Conservation (phyloP, 495 filamentous ascomycete species). For the Clohesyomyces aquaticus region DNA sequence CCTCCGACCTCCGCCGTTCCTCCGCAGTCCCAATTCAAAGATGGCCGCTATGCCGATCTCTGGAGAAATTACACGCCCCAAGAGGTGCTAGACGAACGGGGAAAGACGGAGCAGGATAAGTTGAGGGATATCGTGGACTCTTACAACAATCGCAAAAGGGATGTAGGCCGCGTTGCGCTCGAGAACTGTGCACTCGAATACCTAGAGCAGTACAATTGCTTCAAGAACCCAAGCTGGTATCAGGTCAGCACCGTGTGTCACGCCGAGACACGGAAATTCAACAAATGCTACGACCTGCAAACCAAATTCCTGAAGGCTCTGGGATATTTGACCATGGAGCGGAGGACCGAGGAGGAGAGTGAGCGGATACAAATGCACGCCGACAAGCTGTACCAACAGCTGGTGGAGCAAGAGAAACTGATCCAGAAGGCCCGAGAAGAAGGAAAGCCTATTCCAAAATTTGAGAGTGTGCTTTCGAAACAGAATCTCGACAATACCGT, state of each 20-base stretch:
- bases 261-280: constrained; percentile 68
- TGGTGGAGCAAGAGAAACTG: constrained; percentile 74
- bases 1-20: constrained; percentile 43
- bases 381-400: constrained; percentile 81
- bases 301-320: constrained; percentile 85
- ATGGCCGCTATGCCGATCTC: constrained; percentile 90
- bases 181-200: constrained; percentile 94
- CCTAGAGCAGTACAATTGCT: constrained; percentile 73
- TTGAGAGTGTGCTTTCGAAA: constrained; percentile 39
- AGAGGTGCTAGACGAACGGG: constrained; percentile 61
- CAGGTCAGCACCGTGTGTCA: constrained; percentile 73
- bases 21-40: constrained; percentile 63
- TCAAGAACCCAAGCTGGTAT: constrained; percentile 62
- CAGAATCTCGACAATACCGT: constrained; percentile 20
- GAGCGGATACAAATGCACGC: constrained; percentile 96
- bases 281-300: constrained; percentile 82
- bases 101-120: constrained; percentile 72
- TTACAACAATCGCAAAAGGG: constrained; percentile 78
- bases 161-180: constrained; percentile 78
- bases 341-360: constrained; percentile 68
- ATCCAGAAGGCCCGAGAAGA: constrained; percentile 64
- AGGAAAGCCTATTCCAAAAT: constrained; percentile 37
- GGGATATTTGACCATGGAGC: constrained; percentile 75
- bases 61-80: constrained; percentile 86
- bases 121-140: constrained; percentile 75